Conservation (phyloP, 208 protist species). For the Tritrichomonas musculus region DNA sequence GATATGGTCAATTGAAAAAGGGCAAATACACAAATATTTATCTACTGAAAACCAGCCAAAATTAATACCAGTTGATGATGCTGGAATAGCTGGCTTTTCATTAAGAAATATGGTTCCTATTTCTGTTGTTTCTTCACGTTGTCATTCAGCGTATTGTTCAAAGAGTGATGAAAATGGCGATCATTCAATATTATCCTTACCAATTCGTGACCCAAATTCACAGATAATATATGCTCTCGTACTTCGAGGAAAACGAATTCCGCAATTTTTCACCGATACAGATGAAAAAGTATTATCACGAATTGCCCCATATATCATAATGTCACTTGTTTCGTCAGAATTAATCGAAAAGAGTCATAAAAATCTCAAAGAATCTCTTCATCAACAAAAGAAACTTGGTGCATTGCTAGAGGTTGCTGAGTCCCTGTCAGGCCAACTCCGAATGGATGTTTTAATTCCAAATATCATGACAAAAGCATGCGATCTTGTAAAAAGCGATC, state of each 20-base stretch:
- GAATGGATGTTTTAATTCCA: background rate
- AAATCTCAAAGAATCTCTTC: background rate
- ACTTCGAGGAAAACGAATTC: background rate
- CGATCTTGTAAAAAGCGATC: background rate
- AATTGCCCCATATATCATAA: background rate
- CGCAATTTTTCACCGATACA: constrained; percentile 14
- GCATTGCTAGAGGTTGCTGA: background rate
- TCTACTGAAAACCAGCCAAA: background rate
- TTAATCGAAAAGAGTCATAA: background rate
- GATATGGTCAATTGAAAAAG: background rate
- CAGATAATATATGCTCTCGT: background rate
- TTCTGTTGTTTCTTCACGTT: background rate
- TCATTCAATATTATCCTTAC: background rate
- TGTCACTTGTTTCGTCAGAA: background rate
- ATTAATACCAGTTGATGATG: background rate
- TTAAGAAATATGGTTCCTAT: background rate
- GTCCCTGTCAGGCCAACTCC: background rate
- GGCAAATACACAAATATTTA: background rate
- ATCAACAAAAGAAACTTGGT: background rate
- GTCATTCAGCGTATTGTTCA: background rate
- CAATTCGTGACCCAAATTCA: background rate
- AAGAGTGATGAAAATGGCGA: background rate
- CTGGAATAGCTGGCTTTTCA: background rate
- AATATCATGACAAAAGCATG: background rate
- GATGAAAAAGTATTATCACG: background rate